These are phyloP conservation scores for Phlyctochytrium bullatum DNA, from an alignment of 192 early-diverging fungal species.

Conservation along the genomic window DNA sequence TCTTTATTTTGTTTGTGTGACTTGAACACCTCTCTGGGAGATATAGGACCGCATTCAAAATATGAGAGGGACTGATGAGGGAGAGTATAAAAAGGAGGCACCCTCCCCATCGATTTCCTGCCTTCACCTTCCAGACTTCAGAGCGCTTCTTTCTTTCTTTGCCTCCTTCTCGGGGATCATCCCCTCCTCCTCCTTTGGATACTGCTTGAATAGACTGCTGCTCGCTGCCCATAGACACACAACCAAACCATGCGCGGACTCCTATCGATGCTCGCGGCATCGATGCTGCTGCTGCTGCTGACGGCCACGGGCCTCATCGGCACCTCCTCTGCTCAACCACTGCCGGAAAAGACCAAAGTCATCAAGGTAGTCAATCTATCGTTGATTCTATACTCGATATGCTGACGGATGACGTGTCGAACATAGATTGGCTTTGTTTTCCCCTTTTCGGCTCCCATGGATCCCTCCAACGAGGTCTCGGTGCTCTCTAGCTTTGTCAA, in stretches of 20 bases:
- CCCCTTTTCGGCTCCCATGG: not conserved
- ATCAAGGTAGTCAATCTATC: not conserved
- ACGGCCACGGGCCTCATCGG: not conserved
- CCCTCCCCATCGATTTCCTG: not conserved
- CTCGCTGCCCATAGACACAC: not conserved
- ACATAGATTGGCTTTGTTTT: constrained; percentile 1
- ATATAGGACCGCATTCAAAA: too few relatives aligned
- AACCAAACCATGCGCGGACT: not conserved
- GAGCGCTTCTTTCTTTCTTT: not conserved
- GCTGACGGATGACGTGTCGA: not conserved
- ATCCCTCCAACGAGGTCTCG: not conserved
- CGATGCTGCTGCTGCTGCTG: not conserved
- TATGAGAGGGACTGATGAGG: too few relatives aligned
- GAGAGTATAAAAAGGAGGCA: too few relatives aligned
- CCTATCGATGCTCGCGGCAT: not conserved
- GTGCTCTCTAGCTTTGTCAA: not conserved
- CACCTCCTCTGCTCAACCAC: not conserved
- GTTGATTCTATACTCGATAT: not conserved
- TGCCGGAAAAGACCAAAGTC: not conserved
- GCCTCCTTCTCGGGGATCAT: not conserved
- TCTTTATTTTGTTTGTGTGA: not conserved
- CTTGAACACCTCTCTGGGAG: too few relatives aligned
- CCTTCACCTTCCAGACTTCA: not conserved
- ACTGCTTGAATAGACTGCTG: not conserved
- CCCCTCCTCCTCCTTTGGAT: too few relatives aligned